These are phyloP conservation scores for Dichomitus squalens DNA, from an alignment of 1,284 basidiomycete species.

Conservation along the genomic window DNA sequence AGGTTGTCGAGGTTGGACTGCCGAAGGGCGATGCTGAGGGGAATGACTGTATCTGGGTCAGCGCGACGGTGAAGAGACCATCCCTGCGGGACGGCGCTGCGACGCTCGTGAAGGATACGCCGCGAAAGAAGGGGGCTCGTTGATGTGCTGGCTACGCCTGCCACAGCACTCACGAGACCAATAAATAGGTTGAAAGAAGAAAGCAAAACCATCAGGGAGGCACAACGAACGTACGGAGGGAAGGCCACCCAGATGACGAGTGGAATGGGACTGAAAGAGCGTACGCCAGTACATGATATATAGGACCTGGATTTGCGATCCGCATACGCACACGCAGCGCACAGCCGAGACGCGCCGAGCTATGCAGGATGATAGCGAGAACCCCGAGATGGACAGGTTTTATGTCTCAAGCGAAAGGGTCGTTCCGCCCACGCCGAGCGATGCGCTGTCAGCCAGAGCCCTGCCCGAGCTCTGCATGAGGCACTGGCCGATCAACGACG, in stretches of 20 bases:
- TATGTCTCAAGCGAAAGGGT: not conserved
- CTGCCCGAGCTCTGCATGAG: too few relatives aligned
- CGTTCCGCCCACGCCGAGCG: not conserved
- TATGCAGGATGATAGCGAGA: not conserved
- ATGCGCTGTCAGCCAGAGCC: not conserved
- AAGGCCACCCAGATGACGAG: not conserved
- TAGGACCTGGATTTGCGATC: not conserved
- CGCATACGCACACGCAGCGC: not conserved
- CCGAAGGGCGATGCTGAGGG: conserved; percentile 46
- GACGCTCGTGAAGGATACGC: conserved; percentile 43
- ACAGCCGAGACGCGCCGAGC: not conserved
- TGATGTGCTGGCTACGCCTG: not conserved
- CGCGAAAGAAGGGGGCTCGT: conserved; percentile 19
- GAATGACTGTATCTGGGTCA: conserved; percentile 35
- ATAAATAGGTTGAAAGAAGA: conserved; percentile 1
- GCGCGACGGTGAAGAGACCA: conserved; percentile 40
- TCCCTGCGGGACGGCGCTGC: conserved; percentile 34
- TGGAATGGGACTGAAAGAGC: not conserved
- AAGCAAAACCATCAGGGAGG: conserved; percentile 5
- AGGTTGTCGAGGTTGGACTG: conserved; percentile 45
- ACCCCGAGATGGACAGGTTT: not conserved
- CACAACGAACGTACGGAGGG: not conserved
- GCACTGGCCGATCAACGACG: too few relatives aligned
- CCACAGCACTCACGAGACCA: conserved; percentile 1
- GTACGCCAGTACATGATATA: not conserved